Conservation (phyloP, 495 filamentous ascomycete genomes). For the Aspergillus baeticus region DNA sequence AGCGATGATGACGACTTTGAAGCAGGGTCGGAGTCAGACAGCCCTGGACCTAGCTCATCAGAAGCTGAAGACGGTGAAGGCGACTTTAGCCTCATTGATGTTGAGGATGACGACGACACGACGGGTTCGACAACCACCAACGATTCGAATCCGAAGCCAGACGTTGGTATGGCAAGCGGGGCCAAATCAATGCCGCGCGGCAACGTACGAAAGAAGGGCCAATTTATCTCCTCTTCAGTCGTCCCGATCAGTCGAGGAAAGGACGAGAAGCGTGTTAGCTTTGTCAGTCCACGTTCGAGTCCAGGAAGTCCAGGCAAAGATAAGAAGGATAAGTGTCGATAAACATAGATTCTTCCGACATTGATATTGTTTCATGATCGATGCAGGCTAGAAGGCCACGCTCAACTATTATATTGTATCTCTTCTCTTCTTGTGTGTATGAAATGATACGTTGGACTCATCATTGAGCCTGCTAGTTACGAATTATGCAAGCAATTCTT, state of each 20-base stretch:
- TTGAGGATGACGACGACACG: constrained; percentile 50
- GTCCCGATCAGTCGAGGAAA: constrained; percentile 42
- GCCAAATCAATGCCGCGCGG: constrained; percentile 45
- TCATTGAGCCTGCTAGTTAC: not conserved
- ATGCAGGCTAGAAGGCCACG: not conserved
- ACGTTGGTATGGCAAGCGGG: constrained; percentile 35
- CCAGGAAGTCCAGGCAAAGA: constrained; percentile 18
- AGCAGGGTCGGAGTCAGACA: constrained; percentile 50
- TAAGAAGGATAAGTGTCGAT: constrained; percentile 24
- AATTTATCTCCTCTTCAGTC: constrained; percentile 40
- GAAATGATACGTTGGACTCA: constrained; percentile 10
- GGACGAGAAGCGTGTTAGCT: constrained; percentile 48
- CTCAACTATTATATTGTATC: constrained; percentile 5
- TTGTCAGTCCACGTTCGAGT: constrained; percentile 40
- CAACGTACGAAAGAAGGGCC: constrained; percentile 46
- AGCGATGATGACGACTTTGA: constrained; percentile 81
- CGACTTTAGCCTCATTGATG: constrained; percentile 51
- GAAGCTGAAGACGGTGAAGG: constrained; percentile 46
- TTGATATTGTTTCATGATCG: constrained; percentile 9
- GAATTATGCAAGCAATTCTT: not conserved
- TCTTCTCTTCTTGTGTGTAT: constrained; percentile 18
- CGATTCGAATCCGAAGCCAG: constrained; percentile 37
- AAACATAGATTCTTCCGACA: constrained; percentile 19
- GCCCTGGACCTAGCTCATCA: constrained; percentile 40
- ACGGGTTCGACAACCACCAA: constrained; percentile 31